Percentiles rank a stretch among this genome's conserved stretches.
These are phyloP conservation scores for Rhizopus microsporus DNA, from an alignment of 371 early-diverging fungal genomes.

Conservation along the genomic window DNA sequence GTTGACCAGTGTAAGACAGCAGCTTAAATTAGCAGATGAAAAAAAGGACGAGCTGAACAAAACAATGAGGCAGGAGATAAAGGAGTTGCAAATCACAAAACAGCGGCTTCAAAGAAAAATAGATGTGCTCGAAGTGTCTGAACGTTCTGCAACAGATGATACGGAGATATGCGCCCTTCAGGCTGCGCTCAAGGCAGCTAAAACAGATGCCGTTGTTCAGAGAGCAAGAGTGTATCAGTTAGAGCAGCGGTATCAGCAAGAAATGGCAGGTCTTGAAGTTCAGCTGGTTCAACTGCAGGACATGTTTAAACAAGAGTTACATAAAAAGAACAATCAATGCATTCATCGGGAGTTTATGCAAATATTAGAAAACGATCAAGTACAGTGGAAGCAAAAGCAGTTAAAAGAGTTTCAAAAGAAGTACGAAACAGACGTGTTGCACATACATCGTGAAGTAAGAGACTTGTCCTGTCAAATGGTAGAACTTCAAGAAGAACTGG, in stretches of 20 bases:
- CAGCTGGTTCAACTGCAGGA: conserved; percentile 4
- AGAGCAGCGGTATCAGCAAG: conserved; percentile 10
- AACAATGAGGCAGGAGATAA: conserved; percentile 7
- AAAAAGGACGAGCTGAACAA: conserved; percentile 9
- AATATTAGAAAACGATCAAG: conserved; percentile 12
- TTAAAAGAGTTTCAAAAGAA: conserved; percentile 11
- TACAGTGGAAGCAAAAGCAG: conserved; percentile 9
- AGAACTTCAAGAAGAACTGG: conserved; percentile 25
- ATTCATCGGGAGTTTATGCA: background rate
- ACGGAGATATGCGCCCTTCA: conserved; percentile 8
- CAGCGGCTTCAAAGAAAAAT: background rate
- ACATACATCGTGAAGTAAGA: conserved; percentile 19
- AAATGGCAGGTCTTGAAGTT: background rate
- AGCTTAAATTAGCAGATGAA: conserved; percentile 16
- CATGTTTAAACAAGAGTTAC: conserved; percentile 8
- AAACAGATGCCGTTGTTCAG: conserved; percentile 11
- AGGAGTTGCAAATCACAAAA: conserved; percentile 7
- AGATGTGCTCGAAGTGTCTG: background rate
- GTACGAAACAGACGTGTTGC: conserved; percentile 12
- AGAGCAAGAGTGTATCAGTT: conserved; percentile 17
- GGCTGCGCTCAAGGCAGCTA: conserved; percentile 13
- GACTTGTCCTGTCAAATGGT: conserved; percentile 13
- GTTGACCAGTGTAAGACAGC: conserved; percentile 13
- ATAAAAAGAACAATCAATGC: background rate
- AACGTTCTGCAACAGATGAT: background rate